Percentiles rank a stretch among this genome's conserved stretches.
Conservation (phyloP, 108 stramenopile genomes). For the Poteriospumella lacustris region DNA sequence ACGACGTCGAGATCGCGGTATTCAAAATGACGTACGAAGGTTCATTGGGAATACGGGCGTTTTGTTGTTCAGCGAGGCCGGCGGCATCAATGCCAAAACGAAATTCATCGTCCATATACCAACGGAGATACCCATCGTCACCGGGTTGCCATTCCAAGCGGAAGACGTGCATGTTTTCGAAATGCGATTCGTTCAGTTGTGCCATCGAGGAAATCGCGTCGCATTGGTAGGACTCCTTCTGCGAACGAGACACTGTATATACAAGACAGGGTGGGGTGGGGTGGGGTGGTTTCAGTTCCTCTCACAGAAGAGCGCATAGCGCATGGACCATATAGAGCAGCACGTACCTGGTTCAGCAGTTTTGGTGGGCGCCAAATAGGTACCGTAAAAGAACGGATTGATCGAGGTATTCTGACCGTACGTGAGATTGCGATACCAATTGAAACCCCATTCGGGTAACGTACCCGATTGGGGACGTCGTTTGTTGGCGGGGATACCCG, state of each 20-base stretch:
- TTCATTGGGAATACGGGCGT: slow-evolving; percentile 12
- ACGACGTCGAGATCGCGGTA: slow-evolving; percentile 26
- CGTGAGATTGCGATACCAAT: slow-evolving; percentile 12
- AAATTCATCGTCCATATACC: slow-evolving; percentile 9
- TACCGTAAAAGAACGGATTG: slow-evolving; percentile 30
- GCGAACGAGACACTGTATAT: slow-evolving; percentile 2
- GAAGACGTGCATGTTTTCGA: neutral
- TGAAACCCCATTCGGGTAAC: slow-evolving; percentile 26
- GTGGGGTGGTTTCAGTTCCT: too few relatives aligned
- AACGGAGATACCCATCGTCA: neutral
- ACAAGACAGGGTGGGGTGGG: neutral
- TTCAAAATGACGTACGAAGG: slow-evolving; percentile 20
- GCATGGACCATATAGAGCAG: too few relatives aligned
- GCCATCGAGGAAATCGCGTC: slow-evolving; percentile 16
- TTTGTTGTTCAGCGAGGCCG: neutral
- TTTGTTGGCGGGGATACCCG: slow-evolving; percentile 3
- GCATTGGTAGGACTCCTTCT: slow-evolving; percentile 25
- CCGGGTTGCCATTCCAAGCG: slow-evolving; percentile 28
- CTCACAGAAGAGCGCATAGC: too few relatives aligned
- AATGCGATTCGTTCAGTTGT: neutral
- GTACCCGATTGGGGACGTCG: slow-evolving; percentile 13
- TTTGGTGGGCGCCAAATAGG: slow-evolving; percentile 10
- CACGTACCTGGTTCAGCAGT: slow-evolving; percentile 7
- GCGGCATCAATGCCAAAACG: neutral
- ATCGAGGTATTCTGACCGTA: slow-evolving; percentile 21